Evolutionary conservation across 495 filamentous ascomycete species (phyloP), one percentile per base, ranked within the genome.

Genomic region (Lasiosphaeria ovina): DNA sequence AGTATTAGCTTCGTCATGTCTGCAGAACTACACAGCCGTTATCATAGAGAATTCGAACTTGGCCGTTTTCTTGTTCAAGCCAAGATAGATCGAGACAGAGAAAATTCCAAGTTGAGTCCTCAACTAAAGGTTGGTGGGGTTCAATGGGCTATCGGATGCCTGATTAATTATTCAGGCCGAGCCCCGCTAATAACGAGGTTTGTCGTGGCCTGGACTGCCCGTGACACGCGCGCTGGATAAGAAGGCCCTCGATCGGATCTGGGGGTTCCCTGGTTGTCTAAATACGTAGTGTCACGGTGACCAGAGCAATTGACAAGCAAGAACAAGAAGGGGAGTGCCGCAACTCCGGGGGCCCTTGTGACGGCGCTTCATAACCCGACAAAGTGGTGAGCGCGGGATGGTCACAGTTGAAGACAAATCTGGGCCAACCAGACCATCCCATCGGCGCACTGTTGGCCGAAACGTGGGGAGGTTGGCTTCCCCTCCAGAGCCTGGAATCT

Each of bases 1-100:
- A 97, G 85, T 49, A 96, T 86, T 74, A 97, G 80, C 79, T 90
- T 90, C 78, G 85, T 85, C 78, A 87, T 90, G 17, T 63, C 58
- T 57, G 59, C 48, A 33, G 9, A 52, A 33, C 34, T 6, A 24
- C 24, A 35, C 17, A 52, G 24, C 24, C 24, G 12, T 17, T 4
- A 35, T 6, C 6, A 33, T 7, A 6, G 12, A 33, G 24, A 10
- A 11, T 52, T 11, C 7, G n/a, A 35, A 32, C 24, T 24, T 33
- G 55, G 35, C 33, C 36, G 52, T 38, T 11, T 11, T 45, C 51
- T 38, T 34, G 35, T 16, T 50, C 31, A 34, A 53, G 35, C 40
- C 51, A 35, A 45, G 45, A 50, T 47, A 2, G 44, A 4, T 11
- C 12, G 12, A 24, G 44, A 47, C 4, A 47, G 12, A 9, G 44